Evolutionary conservation across 2,329 filamentous ascomycete species (phyloP), one percentile per base, ranked within the genome.

Genomic region (Teratosphaeria gauchensis): DNA sequence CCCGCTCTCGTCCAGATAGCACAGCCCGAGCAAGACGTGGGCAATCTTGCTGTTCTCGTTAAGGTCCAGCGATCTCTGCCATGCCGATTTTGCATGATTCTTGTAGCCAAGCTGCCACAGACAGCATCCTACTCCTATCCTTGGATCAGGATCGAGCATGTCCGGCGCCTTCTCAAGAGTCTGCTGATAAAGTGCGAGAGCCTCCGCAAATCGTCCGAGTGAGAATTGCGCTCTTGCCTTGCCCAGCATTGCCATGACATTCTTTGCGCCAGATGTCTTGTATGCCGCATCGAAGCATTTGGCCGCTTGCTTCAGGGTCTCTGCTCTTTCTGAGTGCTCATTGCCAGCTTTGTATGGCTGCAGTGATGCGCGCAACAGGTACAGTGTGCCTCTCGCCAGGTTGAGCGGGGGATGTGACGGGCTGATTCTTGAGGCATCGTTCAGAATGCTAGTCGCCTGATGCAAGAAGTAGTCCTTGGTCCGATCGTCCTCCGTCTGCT

Each of bases 41-140:
- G 92, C 92, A 61, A 91, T 84, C 75, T 95, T 96, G 24, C 91
- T 95, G 28, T 91, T 83, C 0, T 89, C 85, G 68, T 86, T 86
- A 72, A 96, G 82, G 70, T 95, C 89, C 31, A 96, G 76, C 12
- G 88, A 85, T 63, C 94, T 82, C 70, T 95, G 88, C 94, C 94
- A 99, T 12, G 94, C 92, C 54, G 80, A 78, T 70, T 89, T 92
- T 7, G 95, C 94, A 68, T 96, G 90, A 35, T 95, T 90, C 73
- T 95, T 96, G 78, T 90, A 91, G 11, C 92, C 92, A 31, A 99
- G 80, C 73, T 96, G 90, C 94, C 95, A 99, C 73, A 96, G 87
- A 77, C 94, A 99, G 74, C 90, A 94, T 53, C 94, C 94, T 69
- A 99, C 92, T 58, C 94, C 94, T 66, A 99, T 92, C 66, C 95